Evolutionary conservation across 2,329 filamentous ascomycete genomes (phyloP).

Genomic region (Fusarium pininemorale): DNA sequence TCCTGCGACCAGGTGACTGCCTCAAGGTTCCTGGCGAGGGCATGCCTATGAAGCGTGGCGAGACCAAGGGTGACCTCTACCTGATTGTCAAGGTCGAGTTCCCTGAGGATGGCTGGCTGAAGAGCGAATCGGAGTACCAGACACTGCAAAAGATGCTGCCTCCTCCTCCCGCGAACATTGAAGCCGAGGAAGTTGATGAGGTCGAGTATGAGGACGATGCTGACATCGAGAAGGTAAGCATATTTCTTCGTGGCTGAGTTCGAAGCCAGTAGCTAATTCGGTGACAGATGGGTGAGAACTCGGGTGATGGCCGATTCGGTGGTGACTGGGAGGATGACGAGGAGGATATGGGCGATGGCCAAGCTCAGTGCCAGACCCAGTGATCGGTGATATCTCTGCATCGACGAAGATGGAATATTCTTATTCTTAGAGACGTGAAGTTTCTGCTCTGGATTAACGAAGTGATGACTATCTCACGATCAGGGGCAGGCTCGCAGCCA

Average conservation of each 20-base stretch:
- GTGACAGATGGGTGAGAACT: constrained; percentile 73
- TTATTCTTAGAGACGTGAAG: constrained; percentile 17
- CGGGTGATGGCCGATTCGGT: constrained; percentile 72
- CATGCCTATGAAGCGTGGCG: constrained; percentile 91
- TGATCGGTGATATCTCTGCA: constrained; percentile 52
- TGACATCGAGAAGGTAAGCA: constrained; percentile 77
- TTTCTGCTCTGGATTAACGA: constrained; percentile 33
- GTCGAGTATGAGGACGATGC: constrained; percentile 86
- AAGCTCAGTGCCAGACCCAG: constrained; percentile 78
- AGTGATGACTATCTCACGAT: constrained; percentile 40
- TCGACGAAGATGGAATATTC: constrained; percentile 11
- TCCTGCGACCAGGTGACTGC: constrained; percentile 84
- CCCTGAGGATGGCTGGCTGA: constrained; percentile 85
- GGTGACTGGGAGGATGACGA: constrained; percentile 74
- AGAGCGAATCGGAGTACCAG: constrained; percentile 74
- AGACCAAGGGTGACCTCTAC: constrained; percentile 86
- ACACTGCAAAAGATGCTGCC: constrained; percentile 81
- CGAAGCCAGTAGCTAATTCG: constrained; percentile 18
- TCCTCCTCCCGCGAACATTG: constrained; percentile 66
- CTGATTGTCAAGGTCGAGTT: constrained; percentile 87
- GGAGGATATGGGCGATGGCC: constrained; percentile 72
- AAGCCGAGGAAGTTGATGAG: constrained; percentile 82
- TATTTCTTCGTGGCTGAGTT: neutral
- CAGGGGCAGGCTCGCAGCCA: constrained; percentile 11
- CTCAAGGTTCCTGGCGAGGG: constrained; percentile 89